Percentiles rank a stretch among this genome's conserved stretches.
phyloP scores from a whole-genome alignment of 495 filamentous ascomycete genomes.

The Corynascus novoguineensis region DNA sequence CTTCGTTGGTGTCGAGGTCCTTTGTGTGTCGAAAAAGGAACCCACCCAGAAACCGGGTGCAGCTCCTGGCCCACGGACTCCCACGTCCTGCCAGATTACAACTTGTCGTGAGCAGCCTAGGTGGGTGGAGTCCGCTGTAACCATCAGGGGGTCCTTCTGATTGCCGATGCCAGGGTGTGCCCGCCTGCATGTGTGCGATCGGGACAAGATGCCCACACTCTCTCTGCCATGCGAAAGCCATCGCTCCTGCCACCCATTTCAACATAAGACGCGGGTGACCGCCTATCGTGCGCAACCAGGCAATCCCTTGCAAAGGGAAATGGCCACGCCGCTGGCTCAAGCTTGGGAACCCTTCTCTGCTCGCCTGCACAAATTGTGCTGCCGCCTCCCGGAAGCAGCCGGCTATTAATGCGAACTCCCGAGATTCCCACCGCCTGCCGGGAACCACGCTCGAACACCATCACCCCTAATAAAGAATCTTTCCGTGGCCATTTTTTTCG shows the following conservation, averaged over 20 bases:
- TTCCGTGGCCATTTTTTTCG: neutral
- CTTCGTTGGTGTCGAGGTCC: neutral
- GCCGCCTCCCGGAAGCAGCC: slow-evolving; percentile 24
- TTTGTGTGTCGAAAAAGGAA: too few relatives aligned
- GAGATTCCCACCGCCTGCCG: slow-evolving; percentile 17
- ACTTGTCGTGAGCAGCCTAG: slow-evolving; percentile 12
- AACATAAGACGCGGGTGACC: slow-evolving; percentile 15
- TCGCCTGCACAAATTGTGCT: slow-evolving; percentile 11
- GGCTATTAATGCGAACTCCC: slow-evolving; percentile 6
- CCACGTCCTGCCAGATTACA: slow-evolving; percentile 9
- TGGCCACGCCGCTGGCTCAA: slow-evolving; percentile 12
- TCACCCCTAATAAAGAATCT: neutral
- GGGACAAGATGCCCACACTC: neutral
- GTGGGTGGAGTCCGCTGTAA: slow-evolving; percentile 18
- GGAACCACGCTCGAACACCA: neutral
- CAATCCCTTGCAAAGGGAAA: slow-evolving; percentile 19
- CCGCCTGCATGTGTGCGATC: slow-evolving; percentile 14
- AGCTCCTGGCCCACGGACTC: neutral
- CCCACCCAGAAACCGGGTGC: too few relatives aligned
- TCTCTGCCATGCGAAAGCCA: slow-evolving; percentile 4
- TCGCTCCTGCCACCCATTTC: neutral
- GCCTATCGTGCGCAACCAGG: slow-evolving; percentile 13
- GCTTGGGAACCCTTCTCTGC: slow-evolving; percentile 14
- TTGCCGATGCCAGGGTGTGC: slow-evolving; percentile 18
- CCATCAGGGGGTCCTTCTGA: slow-evolving; percentile 20